A percentile compares a stretch with the other conserved stretches of the same genome.
These are phyloP conservation scores for Lyophyllum semitale DNA, from an alignment of 768 basidiomycete genomes.

Conservation along the genomic window DNA sequence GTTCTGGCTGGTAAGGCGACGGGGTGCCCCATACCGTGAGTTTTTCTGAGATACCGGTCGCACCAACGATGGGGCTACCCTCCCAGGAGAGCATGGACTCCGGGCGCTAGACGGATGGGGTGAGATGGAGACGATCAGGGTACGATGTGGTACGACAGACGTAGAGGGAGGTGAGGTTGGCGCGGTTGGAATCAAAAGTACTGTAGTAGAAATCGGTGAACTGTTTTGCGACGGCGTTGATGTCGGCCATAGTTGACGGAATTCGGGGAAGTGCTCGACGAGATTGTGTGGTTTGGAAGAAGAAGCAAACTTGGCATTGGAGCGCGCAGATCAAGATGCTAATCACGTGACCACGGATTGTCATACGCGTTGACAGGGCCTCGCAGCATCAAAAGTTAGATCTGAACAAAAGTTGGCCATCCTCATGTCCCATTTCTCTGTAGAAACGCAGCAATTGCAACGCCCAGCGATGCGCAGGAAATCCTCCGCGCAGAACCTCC, in stretches of 20 bases:
- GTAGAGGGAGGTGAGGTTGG: constrained; percentile 64
- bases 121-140: constrained; percentile 25
- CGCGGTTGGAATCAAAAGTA: constrained; percentile 70
- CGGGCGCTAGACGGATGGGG: constrained; percentile 56
- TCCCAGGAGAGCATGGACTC: constrained; percentile 89
- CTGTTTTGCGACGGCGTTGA: constrained; percentile 72
- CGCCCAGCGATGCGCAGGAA: constrained; percentile 80
- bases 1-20: background rate
- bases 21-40: constrained; percentile 53
- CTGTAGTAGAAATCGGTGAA: constrained; percentile 84
- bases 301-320: background rate
- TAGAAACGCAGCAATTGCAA: constrained; percentile 29
- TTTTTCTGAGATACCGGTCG: constrained; percentile 63
- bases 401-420: constrained; percentile 2
- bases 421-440: constrained; percentile 41
- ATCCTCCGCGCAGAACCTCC: constrained; percentile 82
- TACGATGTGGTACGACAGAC: constrained; percentile 48
- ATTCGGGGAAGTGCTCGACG: background rate
- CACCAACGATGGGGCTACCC: constrained; percentile 57
- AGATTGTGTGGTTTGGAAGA: constrained; percentile 4
- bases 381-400: constrained; percentile 7
- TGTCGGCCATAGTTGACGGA: constrained; percentile 64
- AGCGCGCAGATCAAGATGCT: constrained; percentile 13
- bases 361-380: background rate
- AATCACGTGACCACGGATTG: constrained; percentile 18